These are phyloP conservation scores for Lodderomyces margitis DNA, from an alignment of 1,139 yeast genomes.

Conservation along the genomic window DNA sequence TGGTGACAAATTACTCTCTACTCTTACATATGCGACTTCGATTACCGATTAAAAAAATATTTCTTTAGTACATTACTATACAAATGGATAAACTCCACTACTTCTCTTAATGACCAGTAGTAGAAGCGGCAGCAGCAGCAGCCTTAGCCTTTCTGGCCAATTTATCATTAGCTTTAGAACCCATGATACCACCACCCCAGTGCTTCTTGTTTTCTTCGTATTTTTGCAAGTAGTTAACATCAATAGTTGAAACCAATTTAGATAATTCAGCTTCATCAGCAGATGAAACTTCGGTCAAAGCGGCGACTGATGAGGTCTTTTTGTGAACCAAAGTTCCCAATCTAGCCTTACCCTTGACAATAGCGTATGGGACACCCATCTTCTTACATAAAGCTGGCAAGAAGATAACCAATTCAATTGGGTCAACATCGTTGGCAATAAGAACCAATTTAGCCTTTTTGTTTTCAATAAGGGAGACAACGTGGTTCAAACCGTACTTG, in stretches of 20 bases:
- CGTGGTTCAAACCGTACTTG: conserved; percentile 98
- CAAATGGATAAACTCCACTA: not conserved
- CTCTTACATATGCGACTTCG: not conserved
- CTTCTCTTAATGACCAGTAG: not conserved
- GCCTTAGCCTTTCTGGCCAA: conserved; percentile 45
- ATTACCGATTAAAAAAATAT: not conserved
- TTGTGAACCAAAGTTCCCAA: conserved; percentile 95
- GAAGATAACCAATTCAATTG: conserved; percentile 94
- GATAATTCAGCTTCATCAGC: conserved; percentile 96
- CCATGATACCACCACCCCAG: conserved; percentile 99
- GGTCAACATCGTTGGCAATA: conserved; percentile 98
- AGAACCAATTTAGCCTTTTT: conserved; percentile 96
- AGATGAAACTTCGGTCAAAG: conserved; percentile 88
- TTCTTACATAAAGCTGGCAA: conserved; percentile 98
- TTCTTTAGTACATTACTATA: conserved; percentile 1
- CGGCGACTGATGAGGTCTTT: conserved; percentile 96
- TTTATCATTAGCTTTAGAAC: conserved; percentile 86
- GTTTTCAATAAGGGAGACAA: conserved; percentile 94
- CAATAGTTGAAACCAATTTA: conserved; percentile 85
- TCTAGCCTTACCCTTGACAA: conserved; percentile 98
- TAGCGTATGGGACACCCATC: conserved; percentile 99
- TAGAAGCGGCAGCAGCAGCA: conserved; percentile 24
- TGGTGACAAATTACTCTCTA: not conserved
- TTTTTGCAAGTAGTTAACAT: conserved; percentile 88
- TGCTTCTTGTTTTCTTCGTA: conserved; percentile 95